Conservation (phyloP, 202 grass and related monocot species). For the Dendrocalamus latiflorus region DNA sequence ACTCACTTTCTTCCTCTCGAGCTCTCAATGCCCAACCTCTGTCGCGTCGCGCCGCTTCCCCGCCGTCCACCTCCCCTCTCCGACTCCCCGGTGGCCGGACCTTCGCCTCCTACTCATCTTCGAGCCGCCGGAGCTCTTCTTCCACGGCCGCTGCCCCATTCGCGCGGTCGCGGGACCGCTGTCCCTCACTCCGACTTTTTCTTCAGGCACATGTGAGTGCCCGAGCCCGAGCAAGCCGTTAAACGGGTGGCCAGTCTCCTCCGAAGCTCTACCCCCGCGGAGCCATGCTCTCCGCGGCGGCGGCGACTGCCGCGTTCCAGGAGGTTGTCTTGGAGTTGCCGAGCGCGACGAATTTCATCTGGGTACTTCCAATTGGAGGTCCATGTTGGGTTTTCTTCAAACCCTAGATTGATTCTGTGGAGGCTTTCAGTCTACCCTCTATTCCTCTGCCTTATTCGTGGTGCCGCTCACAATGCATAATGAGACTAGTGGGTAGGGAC, state of each 20-base stretch:
- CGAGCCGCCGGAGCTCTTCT: not conserved
- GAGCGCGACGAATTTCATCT: not conserved
- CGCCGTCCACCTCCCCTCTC: too few species aligned
- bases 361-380: constrained; percentile 43
- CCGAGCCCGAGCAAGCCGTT: not conserved
- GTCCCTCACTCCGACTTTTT: not conserved
- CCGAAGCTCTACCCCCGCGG: not conserved
- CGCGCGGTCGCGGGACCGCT: not conserved
- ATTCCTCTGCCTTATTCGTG: too few species aligned
- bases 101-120: not conserved
- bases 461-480: too few species aligned
- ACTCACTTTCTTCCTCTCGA: too few species aligned
- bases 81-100: too few species aligned
- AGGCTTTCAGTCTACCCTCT: too few species aligned
- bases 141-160: too few species aligned
- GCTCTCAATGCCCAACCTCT: too few species aligned
- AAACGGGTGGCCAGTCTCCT: not conserved
- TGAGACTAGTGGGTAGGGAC: too few species aligned
- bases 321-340: constrained; percentile 5
- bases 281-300: not conserved
- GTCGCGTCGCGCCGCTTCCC: too few species aligned
- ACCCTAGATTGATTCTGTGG: too few species aligned
- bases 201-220: not conserved
- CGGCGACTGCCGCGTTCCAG: not conserved
- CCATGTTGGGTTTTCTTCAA: too few species aligned